Evolutionary conservation across 352 stramenopile genomes (phyloP), one percentile per base, ranked within the genome.

Genomic region (Pythium pectinolyticum): DNA sequence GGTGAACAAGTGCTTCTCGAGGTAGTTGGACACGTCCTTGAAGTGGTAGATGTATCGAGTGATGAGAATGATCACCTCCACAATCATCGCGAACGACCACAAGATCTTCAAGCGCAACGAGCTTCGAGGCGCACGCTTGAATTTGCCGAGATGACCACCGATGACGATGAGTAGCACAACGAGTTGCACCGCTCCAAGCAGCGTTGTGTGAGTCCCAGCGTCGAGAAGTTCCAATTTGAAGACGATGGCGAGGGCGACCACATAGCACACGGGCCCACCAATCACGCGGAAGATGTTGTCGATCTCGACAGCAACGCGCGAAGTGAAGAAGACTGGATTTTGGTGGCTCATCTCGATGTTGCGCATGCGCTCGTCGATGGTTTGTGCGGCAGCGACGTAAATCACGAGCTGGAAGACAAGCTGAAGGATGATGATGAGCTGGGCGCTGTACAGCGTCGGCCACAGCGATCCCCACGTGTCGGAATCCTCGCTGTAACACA

Each of bases 341-440:
- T 94, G 84, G 73, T 57, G 82, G 70, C 46, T 89, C 63, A 49
- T 51, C 8, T 89, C 67, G 41, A 88, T 78, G 0, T 77, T 90
- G 24, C 69, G 66, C 22, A 90, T 70, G 0, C 82, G 78, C 52
- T 92, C 78, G 22, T 91, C 70, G 37, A 89, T 90, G 1, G 72
- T 82, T 22, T 89, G 70, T 17, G 76, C 85, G 37, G 90, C 93
- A 0, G 77, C 69, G 15, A 90, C 79, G 43, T 95, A 95, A 7
- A 95, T 85, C 48, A 94, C 84, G 24, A 95, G 74, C 66, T 95
- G 86, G 41, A 93, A 90, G 11, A 95, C 82, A 14, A 95, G 50
- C 61, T 94, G 83, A 19, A 90, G 76, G 30, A 95, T 94, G 48
- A 95, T 91, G 10, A 92, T 54, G 27, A 95, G 73, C 51, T 95